These are phyloP conservation scores for Huntiella abstrusa DNA, from an alignment of 2,329 filamentous ascomycete genomes.

Conservation along the genomic window DNA sequence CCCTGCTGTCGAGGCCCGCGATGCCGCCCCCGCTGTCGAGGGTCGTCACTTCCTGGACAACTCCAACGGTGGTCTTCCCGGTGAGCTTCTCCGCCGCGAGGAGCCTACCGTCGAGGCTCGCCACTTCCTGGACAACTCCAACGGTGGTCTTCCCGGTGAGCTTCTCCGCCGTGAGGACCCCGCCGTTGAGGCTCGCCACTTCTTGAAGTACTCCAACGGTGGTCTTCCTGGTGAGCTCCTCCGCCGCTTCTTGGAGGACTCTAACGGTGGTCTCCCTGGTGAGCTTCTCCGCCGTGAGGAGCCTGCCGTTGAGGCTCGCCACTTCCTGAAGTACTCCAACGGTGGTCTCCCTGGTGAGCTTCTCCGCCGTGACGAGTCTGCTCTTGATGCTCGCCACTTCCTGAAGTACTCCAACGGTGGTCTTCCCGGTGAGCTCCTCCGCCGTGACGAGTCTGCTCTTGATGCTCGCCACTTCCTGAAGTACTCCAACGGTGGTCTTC, in stretches of 20 bases:
- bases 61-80: neutral
- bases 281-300: neutral
- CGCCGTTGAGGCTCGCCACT: neutral
- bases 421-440: no score
- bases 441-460: neutral
- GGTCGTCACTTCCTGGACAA: neutral
- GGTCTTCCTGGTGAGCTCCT: neutral
- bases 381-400: no score
- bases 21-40: no score
- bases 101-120: neutral
- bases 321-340: no score
- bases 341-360: neutral
- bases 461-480: neutral
- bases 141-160: no score
- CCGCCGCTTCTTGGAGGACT: neutral
- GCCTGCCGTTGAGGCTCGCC: neutral
- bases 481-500: neutral
- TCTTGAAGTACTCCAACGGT: neutral
- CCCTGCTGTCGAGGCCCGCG: neutral
- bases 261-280: neutral
- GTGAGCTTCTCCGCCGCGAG: no score
- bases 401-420: no score
- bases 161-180: no score
- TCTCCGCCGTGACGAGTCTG: no score
- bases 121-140: neutral